A percentile compares a stretch with the other conserved stretches of the same genome.
These are phyloP conservation scores for Boletus coccyginus DNA, from an alignment of 768 basidiomycete species.

Conservation along the genomic window DNA sequence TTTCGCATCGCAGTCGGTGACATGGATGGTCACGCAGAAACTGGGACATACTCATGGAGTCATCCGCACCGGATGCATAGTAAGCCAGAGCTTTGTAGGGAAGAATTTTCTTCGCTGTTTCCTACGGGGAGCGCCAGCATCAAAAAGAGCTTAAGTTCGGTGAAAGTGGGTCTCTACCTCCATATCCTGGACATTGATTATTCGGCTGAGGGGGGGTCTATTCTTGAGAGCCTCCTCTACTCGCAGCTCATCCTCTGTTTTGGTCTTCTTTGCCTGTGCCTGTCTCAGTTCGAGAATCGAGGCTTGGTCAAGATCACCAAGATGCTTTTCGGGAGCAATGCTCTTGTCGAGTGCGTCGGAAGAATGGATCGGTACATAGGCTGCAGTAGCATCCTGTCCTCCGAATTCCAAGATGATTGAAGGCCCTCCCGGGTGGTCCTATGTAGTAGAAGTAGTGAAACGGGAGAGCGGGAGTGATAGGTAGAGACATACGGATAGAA, in stretches of 20 bases:
- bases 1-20: constrained; percentile 9
- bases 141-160: background rate
- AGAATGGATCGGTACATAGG: constrained; percentile 82
- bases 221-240: constrained; percentile 57
- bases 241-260: constrained; percentile 69
- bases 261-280: constrained; percentile 39
- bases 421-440: constrained; percentile 82
- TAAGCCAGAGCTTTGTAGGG: constrained; percentile 77
- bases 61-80: constrained; percentile 85
- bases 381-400: constrained; percentile 79
- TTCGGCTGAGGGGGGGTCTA: constrained; percentile 64
- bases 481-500: constrained; percentile 50
- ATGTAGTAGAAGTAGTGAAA: constrained; percentile 10
- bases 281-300: constrained; percentile 40
- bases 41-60: constrained; percentile 63
- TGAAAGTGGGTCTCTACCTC: constrained; percentile 47
- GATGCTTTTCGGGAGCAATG: constrained; percentile 65
- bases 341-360: constrained; percentile 74
- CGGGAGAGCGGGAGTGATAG: no score
- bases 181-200: constrained; percentile 78
- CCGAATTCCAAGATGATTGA: constrained; percentile 81
- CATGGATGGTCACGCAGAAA: constrained; percentile 11
- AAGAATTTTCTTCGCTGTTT: constrained; percentile 68
- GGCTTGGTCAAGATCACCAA: constrained; percentile 58
- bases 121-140: constrained; percentile 36